These are phyloP conservation scores for Pezicula rhizophila DNA, from an alignment of 2,329 filamentous ascomycete species.

Conservation along the genomic window DNA sequence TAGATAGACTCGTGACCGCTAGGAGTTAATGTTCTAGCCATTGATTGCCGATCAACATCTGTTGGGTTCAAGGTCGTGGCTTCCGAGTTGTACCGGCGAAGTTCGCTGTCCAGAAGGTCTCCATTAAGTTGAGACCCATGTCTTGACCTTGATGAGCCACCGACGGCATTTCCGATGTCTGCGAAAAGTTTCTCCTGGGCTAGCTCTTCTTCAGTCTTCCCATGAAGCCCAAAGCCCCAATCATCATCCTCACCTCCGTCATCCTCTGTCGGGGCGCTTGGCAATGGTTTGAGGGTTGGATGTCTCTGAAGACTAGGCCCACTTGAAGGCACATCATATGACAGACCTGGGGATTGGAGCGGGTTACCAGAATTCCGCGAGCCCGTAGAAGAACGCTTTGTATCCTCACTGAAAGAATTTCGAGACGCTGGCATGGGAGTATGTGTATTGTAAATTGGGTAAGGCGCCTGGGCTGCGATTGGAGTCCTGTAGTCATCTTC, in stretches of 20 bases:
- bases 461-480: constrained; percentile 12
- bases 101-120: constrained; percentile 39
- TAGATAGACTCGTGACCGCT: constrained; percentile 25
- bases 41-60: constrained; percentile 44
- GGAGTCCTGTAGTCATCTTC: constrained; percentile 19
- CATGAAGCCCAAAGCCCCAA: constrained; percentile 17
- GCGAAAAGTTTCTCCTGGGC: constrained; percentile 28
- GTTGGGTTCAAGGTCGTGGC: constrained; percentile 38
- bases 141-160: constrained; percentile 11
- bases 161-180: constrained; percentile 29
- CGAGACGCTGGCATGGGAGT: constrained; percentile 9
- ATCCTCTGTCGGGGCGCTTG: constrained; percentile 24
- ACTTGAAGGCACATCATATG: not conserved
- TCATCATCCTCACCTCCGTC: constrained; percentile 20
- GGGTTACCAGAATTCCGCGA: constrained; percentile 8
- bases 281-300: constrained; percentile 27
- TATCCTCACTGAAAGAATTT: constrained; percentile 14
- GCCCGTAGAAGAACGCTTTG: constrained; percentile 14
- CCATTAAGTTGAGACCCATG: constrained; percentile 33
- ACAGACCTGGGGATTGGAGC: not conserved
- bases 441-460: constrained; percentile 19
- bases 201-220: constrained; percentile 18
- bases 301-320: constrained; percentile 23
- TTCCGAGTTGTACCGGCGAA: constrained; percentile 44
- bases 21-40: constrained; percentile 37